These are phyloP conservation scores for Vitis riparia DNA, from an alignment of 164 flowering plant species.

Conservation along the genomic window DNA sequence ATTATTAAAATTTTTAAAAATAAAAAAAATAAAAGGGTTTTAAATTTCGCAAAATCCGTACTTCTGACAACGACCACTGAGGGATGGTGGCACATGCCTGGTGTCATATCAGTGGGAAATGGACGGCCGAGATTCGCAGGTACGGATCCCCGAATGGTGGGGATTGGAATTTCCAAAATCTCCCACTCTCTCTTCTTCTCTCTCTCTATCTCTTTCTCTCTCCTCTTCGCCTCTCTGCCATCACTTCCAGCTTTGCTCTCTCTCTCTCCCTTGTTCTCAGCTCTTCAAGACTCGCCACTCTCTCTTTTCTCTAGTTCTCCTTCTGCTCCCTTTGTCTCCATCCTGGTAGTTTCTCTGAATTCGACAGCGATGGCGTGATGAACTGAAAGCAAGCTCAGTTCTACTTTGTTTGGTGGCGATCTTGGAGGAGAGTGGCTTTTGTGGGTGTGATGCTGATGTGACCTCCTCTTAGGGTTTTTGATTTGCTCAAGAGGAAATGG, in stretches of 20 bases:
- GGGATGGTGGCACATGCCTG: slow-evolving; percentile 59
- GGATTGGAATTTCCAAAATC: slow-evolving; percentile 22
- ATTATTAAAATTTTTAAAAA: no score
- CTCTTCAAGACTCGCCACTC: background rate
- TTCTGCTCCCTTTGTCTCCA: background rate
- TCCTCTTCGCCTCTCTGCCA: slow-evolving; percentile 11
- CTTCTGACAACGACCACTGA: slow-evolving; percentile 61
- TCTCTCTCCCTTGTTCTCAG: background rate
- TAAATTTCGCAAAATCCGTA: slow-evolving; percentile 28
- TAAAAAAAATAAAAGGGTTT: no score
- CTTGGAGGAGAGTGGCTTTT: background rate
- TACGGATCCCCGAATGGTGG: slow-evolving; percentile 35
- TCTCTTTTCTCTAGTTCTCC: background rate
- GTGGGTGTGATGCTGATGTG: no score
- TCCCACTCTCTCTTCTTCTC: background rate
- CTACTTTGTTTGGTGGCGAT: slow-evolving; percentile 1
- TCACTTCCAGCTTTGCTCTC: slow-evolving; percentile 23
- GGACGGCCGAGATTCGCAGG: slow-evolving; percentile 29
- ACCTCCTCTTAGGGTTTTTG: background rate
- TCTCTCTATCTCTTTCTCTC: slow-evolving; percentile 2
- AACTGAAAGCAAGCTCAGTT: no score
- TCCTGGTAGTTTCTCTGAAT: no score
- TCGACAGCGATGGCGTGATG: no score
- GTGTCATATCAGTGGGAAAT: slow-evolving; percentile 40
- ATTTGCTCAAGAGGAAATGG: no score